Conservation (phyloP, 192 early-diverging fungal genomes). For the Coemansia sp. region DNA sequence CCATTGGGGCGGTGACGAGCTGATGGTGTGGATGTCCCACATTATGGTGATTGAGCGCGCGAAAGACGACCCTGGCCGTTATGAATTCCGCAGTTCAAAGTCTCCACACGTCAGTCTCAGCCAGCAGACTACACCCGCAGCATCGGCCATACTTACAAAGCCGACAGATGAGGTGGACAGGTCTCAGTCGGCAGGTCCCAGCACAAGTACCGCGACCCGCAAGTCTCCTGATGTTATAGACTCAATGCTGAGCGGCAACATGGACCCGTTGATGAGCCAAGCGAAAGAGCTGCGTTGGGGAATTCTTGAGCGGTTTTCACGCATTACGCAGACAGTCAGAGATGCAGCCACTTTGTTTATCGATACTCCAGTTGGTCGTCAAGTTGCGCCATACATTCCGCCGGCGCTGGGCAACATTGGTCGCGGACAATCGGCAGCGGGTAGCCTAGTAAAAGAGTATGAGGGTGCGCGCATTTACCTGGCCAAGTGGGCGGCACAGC, state of each 20-base stretch:
- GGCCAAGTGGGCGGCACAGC: constrained; percentile 74
- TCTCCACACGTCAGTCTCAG: constrained; percentile 43
- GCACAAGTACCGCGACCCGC: constrained; percentile 15
- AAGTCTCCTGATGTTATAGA: constrained; percentile 29
- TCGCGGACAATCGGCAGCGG: constrained; percentile 59
- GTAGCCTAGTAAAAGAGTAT: constrained; percentile 70
- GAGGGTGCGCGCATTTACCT: constrained; percentile 75
- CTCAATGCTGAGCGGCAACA: constrained; percentile 42
- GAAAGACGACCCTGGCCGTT: constrained; percentile 38
- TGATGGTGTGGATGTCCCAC: constrained; percentile 59
- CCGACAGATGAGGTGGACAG: constrained; percentile 4
- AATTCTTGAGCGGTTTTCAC: constrained; percentile 73
- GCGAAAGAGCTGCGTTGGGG: constrained; percentile 73
- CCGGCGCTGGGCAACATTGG: constrained; percentile 56
- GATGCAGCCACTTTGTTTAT: constrained; percentile 62
- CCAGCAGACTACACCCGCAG: constrained; percentile 26
- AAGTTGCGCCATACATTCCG: constrained; percentile 52
- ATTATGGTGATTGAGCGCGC: constrained; percentile 52
- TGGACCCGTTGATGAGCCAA: constrained; percentile 51
- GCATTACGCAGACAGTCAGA: constrained; percentile 68
- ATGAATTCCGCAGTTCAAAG: constrained; percentile 42
- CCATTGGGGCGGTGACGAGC: constrained; percentile 72
- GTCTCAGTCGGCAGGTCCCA: constrained; percentile 5
- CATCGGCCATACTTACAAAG: constrained; percentile 27
- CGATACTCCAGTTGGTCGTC: constrained; percentile 52